Percentiles rank a stretch among this genome's conserved stretches.
Conservation (phyloP, 106 monocot genomes). For the Apostasia ramifera region DNA sequence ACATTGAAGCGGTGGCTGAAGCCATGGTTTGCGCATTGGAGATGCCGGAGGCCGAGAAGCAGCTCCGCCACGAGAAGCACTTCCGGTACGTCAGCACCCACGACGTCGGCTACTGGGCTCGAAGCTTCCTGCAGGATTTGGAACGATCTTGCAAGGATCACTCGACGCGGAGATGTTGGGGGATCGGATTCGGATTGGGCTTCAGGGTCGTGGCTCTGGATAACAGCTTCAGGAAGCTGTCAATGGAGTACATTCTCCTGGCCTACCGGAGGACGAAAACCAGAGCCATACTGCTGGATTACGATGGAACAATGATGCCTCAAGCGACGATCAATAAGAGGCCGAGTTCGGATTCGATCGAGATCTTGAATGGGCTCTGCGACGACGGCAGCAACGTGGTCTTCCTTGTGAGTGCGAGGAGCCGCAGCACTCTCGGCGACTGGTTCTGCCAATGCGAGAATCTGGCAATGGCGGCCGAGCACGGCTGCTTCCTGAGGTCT, state of each 20-base stretch:
- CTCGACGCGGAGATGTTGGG: slow-evolving; percentile 22
- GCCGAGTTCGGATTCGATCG: slow-evolving; percentile 19
- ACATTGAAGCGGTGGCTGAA: slow-evolving; percentile 44
- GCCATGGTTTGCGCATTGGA: slow-evolving; percentile 35
- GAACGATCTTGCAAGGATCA: slow-evolving; percentile 39
- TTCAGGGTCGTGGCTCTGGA: slow-evolving; percentile 48
- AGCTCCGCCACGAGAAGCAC: slow-evolving; percentile 46
- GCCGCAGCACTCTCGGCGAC: slow-evolving; percentile 21
- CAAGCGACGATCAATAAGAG: slow-evolving; percentile 35
- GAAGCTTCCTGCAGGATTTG: slow-evolving; percentile 43
- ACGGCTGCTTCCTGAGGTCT: slow-evolving; percentile 43
- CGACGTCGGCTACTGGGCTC: slow-evolving; percentile 53
- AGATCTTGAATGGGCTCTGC: slow-evolving; percentile 34
- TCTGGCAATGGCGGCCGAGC: slow-evolving; percentile 37
- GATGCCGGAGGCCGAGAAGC: slow-evolving; percentile 34
- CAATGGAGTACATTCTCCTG: slow-evolving; percentile 33
- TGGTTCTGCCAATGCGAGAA: slow-evolving; percentile 41
- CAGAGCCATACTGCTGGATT: slow-evolving; percentile 37
- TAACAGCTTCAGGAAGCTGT: slow-evolving; percentile 36
- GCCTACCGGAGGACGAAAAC: slow-evolving; percentile 29
- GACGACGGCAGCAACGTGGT: slow-evolving; percentile 31
- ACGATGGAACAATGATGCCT: slow-evolving; percentile 48
- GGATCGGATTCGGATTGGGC: slow-evolving; percentile 26
- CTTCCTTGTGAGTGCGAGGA: slow-evolving; percentile 36
- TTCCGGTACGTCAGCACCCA: slow-evolving; percentile 37